phyloP scores from a whole-genome alignment of 345 rosid species.

The Murraya paniculata region DNA sequence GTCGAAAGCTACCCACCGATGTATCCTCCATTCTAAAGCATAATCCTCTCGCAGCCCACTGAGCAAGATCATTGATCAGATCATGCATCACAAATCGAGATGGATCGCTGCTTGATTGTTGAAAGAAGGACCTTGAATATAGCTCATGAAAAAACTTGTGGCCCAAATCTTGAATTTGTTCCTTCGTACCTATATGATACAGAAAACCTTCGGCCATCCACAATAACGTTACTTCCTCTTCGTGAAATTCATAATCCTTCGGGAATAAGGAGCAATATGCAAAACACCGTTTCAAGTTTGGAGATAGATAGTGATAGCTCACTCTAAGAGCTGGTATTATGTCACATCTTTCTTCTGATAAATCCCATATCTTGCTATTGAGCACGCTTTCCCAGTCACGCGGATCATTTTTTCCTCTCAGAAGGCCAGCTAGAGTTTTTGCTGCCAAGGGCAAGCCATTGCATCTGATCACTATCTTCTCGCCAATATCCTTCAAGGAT shows the following conservation, averaged over 20 bases:
- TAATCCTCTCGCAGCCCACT: neutral
- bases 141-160: neutral
- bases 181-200: neutral
- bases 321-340: slow-evolving; percentile 28
- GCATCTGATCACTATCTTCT: slow-evolving; percentile 24
- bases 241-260: slow-evolving; percentile 29
- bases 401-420: slow-evolving; percentile 19
- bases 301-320: slow-evolving; percentile 30
- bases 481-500: slow-evolving; percentile 30
- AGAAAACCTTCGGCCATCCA: slow-evolving; percentile 38
- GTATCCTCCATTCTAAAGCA: neutral
- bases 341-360: slow-evolving; percentile 11
- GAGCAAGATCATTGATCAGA: slow-evolving; percentile 7
- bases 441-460: slow-evolving; percentile 42
- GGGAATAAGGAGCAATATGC: slow-evolving; percentile 35
- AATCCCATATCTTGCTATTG: slow-evolving; percentile 22
- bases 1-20: too few species aligned
- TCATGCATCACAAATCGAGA: slow-evolving; percentile 7
- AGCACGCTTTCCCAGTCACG: slow-evolving; percentile 26
- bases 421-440: slow-evolving; percentile 29
- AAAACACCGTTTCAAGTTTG: slow-evolving; percentile 36
- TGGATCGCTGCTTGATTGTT: neutral
- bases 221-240: slow-evolving; percentile 26
- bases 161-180: neutral
- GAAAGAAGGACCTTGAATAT: neutral